A percentile compares a stretch with the other conserved stretches of the same genome.
phyloP scores from a whole-genome alignment of 2,329 filamentous ascomycete species.

The Uncinocarpus reesii region DNA sequence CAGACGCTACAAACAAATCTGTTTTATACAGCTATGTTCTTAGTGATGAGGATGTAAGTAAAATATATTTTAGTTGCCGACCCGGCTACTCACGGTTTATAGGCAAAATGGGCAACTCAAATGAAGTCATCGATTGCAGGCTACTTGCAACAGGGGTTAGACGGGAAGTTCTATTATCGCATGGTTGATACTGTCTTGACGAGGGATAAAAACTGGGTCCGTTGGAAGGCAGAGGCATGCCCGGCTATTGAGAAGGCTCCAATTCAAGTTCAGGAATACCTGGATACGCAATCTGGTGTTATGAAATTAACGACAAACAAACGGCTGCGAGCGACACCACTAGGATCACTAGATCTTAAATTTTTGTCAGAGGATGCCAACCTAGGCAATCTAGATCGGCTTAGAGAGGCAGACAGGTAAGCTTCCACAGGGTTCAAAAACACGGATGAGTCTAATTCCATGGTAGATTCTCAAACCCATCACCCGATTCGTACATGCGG shows the following conservation, averaged over 20 bases:
- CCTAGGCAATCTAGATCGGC: slow-evolving; percentile 53
- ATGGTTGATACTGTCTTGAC: slow-evolving; percentile 95
- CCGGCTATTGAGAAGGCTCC: slow-evolving; percentile 70
- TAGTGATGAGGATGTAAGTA: slow-evolving; percentile 66
- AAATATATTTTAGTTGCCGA: slow-evolving; percentile 14
- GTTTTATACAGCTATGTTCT: slow-evolving; percentile 74
- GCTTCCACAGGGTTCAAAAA: slow-evolving; percentile 5
- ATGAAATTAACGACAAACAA: slow-evolving; percentile 60
- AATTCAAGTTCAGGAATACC: slow-evolving; percentile 58
- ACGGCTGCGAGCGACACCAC: slow-evolving; percentile 55
- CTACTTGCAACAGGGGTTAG: slow-evolving; percentile 68
- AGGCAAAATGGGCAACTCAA: slow-evolving; percentile 72
- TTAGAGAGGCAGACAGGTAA: slow-evolving; percentile 53
- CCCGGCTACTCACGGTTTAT: slow-evolving; percentile 15
- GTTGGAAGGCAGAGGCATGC: slow-evolving; percentile 94
- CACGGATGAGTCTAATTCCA: slow-evolving; percentile 15
- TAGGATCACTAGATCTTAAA: slow-evolving; percentile 63
- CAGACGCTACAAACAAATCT: slow-evolving; percentile 68
- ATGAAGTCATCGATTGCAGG: slow-evolving; percentile 70
- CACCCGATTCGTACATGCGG: slow-evolving; percentile 58
- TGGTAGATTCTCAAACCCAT: slow-evolving; percentile 56
- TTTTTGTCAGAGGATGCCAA: slow-evolving; percentile 63
- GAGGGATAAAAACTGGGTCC: slow-evolving; percentile 96
- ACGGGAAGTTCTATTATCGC: slow-evolving; percentile 87
- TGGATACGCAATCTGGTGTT: slow-evolving; percentile 56